phyloP scores from a whole-genome alignment of 2,329 filamentous ascomycete genomes.

The Pseudocercospora vitis region DNA sequence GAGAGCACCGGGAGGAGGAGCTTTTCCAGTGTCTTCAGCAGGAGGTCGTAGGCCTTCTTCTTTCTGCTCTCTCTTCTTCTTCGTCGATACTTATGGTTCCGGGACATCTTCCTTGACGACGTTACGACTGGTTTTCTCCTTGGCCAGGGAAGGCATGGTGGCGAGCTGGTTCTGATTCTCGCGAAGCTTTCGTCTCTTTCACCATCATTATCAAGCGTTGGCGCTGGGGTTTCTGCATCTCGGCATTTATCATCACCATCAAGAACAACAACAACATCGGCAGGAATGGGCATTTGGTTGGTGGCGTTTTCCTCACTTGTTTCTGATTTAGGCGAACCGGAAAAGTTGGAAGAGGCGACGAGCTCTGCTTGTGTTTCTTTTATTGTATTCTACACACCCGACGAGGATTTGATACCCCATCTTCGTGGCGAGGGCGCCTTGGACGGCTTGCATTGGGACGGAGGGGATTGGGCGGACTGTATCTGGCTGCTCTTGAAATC shows the following conservation, averaged over 20 bases:
- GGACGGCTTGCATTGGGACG: slow-evolving; percentile 14
- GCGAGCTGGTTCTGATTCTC: slow-evolving; percentile 30
- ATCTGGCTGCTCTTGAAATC: no score
- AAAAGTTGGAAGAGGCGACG: slow-evolving; percentile 16
- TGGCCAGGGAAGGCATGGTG: no score
- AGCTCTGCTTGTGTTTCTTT: slow-evolving; percentile 8
- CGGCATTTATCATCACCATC: no score
- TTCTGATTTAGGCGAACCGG: no score
- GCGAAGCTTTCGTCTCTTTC: slow-evolving; percentile 12
- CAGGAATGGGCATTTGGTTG: slow-evolving; percentile 13
- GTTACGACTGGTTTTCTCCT: no score
- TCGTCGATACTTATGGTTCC: no score
- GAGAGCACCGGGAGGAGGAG: no score
- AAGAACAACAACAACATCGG: slow-evolving; percentile 11
- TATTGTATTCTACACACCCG: slow-evolving; percentile 16
- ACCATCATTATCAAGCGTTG: slow-evolving; percentile 25
- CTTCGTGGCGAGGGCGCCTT: slow-evolving; percentile 18
- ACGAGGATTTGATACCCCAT: slow-evolving; percentile 20
- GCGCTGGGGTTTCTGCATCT: slow-evolving; percentile 20
- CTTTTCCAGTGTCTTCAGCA: slow-evolving; percentile 27
- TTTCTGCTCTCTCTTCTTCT: background rate
- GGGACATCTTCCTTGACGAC: slow-evolving; percentile 9
- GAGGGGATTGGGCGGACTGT: background rate
- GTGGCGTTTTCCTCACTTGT: slow-evolving; percentile 3
- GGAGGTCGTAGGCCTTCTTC: slow-evolving; percentile 18